Evolutionary conservation across 2,329 filamentous ascomycete species (phyloP).

Genomic region (Cladophialophora chaetospira): DNA sequence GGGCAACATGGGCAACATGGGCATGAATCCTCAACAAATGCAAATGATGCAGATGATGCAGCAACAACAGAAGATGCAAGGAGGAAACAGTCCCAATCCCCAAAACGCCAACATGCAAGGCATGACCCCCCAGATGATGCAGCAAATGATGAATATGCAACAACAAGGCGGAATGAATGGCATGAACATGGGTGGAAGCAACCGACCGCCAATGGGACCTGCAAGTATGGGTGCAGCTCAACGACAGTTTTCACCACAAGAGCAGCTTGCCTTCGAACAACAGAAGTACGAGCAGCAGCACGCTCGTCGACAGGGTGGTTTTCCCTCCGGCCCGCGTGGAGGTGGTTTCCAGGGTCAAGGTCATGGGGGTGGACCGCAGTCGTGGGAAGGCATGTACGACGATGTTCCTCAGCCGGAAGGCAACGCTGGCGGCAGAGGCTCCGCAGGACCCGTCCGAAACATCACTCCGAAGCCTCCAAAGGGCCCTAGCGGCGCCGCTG

Average conservation of each 20-base stretch:
- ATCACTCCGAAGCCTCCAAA: constrained; percentile 47
- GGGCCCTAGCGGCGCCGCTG: constrained; percentile 51
- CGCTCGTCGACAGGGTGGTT: constrained; percentile 52
- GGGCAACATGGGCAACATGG: constrained; percentile 38
- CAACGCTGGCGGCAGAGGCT: constrained; percentile 48
- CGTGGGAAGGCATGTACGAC: constrained; percentile 98
- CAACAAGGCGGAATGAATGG: constrained; percentile 43
- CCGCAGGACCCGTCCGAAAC: constrained; percentile 42
- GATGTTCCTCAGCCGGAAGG: constrained; percentile 82
- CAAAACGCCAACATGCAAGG: constrained; percentile 32
- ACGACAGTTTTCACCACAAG: constrained; percentile 66
- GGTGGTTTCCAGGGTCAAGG: constrained; percentile 37
- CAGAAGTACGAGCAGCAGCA: constrained; percentile 73
- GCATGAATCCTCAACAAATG: constrained; percentile 56
- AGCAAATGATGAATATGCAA: constrained; percentile 57
- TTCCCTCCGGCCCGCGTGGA: constrained; percentile 23
- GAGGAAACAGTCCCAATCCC: constrained; percentile 35
- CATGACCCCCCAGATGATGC: constrained; percentile 48
- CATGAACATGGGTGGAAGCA: constrained; percentile 36
- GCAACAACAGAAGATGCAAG: constrained; percentile 47
- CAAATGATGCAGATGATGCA: constrained; percentile 62
- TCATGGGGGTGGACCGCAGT: constrained; percentile 67
- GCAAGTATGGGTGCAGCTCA: constrained; percentile 46
- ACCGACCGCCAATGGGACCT: constrained; percentile 28
- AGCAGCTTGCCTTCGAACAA: constrained; percentile 75